A percentile compares a stretch with the other conserved stretches of the same genome.
Conservation (phyloP, 2,329 filamentous ascomycete species). For the Aspergillus pseudotamarii region DNA sequence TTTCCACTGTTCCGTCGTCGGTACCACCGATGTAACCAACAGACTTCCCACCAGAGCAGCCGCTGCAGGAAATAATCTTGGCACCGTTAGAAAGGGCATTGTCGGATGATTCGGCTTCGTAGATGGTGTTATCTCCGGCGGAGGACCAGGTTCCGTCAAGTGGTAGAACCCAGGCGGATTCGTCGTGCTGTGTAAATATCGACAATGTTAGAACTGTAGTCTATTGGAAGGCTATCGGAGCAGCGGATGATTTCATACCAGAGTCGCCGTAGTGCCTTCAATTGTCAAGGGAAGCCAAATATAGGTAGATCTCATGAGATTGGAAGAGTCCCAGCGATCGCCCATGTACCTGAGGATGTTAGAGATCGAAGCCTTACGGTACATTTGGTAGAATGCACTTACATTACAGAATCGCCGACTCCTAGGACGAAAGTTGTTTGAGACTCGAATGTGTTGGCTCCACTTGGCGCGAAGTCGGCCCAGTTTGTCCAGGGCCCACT, state of each 20-base stretch:
- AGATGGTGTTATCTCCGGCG: not conserved
- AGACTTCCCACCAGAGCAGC: slow-evolving; percentile 53
- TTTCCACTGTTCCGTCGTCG: slow-evolving; percentile 45
- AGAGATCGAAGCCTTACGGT: not conserved
- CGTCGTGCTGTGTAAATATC: not conserved
- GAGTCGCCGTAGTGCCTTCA: slow-evolving; percentile 7
- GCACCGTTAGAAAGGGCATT: slow-evolving; percentile 50
- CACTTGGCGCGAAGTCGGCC: slow-evolving; percentile 58
- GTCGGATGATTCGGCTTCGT: slow-evolving; percentile 6
- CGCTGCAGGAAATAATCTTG: slow-evolving; percentile 50
- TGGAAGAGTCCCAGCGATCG: slow-evolving; percentile 65
- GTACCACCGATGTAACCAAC: slow-evolving; percentile 61
- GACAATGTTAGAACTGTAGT: not conserved
- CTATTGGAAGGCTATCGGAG: not conserved
- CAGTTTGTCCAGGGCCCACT: slow-evolving; percentile 60
- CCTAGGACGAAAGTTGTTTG: slow-evolving; percentile 63
- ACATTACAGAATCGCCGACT: slow-evolving; percentile 34
- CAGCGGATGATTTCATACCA: not conserved
- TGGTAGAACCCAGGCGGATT: slow-evolving; percentile 11
- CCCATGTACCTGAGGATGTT: slow-evolving; percentile 57
- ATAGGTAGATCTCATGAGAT: slow-evolving; percentile 64
- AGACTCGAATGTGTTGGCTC: slow-evolving; percentile 61
- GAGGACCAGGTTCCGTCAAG: slow-evolving; percentile 12
- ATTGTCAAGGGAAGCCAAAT: slow-evolving; percentile 62
- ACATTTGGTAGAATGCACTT: slow-evolving; percentile 41